Evolutionary conservation across 148 eudicot species (phyloP).

Genomic region (Fagopyrum tataricum): DNA sequence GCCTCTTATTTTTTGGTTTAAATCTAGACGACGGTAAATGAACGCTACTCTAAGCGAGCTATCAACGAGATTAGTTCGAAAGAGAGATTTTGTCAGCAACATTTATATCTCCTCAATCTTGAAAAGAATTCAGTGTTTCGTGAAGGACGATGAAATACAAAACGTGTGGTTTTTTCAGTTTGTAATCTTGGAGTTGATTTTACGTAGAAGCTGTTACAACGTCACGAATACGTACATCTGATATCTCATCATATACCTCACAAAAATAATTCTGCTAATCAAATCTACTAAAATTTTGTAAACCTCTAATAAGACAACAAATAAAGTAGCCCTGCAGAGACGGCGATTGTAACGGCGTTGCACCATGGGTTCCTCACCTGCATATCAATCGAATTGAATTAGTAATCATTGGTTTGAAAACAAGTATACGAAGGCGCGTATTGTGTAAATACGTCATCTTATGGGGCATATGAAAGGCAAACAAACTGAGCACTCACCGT

Average conservation of each 20-base stretch:
- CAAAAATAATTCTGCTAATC: neutral
- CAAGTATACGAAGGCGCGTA: neutral
- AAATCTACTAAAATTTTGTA: neutral
- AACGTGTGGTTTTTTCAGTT: neutral
- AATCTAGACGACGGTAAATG: neutral
- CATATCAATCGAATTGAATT: neutral
- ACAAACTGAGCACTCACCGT: slow-evolving; percentile 30
- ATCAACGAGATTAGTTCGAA: neutral
- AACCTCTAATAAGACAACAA: neutral
- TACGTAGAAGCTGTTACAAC: neutral
- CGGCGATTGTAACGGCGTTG: neutral
- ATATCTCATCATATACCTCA: neutral
- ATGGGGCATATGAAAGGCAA: neutral
- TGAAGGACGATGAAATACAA: neutral
- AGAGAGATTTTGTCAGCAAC: slow-evolving; percentile 4
- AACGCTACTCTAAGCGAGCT: slow-evolving; percentile 6
- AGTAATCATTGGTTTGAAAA: neutral
- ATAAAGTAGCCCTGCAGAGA: neutral
- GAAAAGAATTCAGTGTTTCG: neutral
- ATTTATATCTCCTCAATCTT: neutral
- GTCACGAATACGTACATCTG: neutral
- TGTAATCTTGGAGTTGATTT: slow-evolving; percentile 1
- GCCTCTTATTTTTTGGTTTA: neutral
- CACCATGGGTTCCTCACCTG: neutral
- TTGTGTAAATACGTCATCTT: too few species aligned